Conservation (phyloP, 176 grass and related monocot genomes). For the Carex parvula region DNA sequence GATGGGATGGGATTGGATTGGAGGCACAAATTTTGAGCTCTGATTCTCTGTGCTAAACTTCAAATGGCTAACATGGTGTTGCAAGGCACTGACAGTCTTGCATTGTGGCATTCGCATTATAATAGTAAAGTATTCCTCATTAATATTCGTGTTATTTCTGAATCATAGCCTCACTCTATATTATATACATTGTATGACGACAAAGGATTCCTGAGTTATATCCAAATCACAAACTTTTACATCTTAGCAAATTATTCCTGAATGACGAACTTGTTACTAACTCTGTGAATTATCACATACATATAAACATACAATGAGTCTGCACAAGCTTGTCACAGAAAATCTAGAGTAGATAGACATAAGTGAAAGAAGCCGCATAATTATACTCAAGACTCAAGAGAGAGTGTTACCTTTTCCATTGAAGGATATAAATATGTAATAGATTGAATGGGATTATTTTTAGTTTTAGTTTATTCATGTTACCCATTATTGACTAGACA, state of each 20-base stretch:
- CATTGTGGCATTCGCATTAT: background rate
- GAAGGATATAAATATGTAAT: background rate
- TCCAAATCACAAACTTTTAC: background rate
- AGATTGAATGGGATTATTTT: background rate
- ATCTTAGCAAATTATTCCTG: background rate
- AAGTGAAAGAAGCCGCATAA: conserved; percentile 13
- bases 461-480: conserved; percentile 5
- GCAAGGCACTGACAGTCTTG: background rate
- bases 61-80: background rate
- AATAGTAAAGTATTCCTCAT: no score
- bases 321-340: background rate
- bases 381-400: background rate
- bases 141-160: no score
- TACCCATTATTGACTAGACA: conserved; percentile 7
- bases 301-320: background rate
- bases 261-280: background rate
- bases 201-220: no score
- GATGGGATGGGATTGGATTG: conserved; percentile 10
- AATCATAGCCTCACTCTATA: no score
- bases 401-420: background rate
- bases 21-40: background rate
- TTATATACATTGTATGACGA: no score
- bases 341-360: background rate
- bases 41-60: background rate
- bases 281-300: background rate